Conservation (phyloP, 805 yeast genomes). For the Yamadazyma phyllophila region DNA sequence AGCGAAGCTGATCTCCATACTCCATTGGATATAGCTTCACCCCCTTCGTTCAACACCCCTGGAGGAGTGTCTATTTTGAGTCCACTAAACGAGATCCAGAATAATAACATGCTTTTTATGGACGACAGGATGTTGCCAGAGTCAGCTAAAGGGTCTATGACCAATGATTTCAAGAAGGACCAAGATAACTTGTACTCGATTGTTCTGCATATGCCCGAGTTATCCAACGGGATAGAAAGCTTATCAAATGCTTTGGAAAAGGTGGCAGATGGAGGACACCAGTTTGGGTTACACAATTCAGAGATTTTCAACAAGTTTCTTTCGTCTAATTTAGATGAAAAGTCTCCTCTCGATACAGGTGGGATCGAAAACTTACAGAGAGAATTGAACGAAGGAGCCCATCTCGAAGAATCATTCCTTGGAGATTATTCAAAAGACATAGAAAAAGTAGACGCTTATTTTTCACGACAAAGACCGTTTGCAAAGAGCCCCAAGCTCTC, state of each 20-base stretch:
- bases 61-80: constrained; percentile 12
- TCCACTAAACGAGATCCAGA: constrained; percentile 2
- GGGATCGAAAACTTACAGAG: not conserved
- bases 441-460: constrained; percentile 27
- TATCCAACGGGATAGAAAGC: constrained; percentile 26
- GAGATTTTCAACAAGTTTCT: constrained; percentile 27
- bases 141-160: not conserved
- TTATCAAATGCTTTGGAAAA: constrained; percentile 25
- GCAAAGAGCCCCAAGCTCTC: no score
- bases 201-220: constrained; percentile 14
- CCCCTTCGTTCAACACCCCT: constrained; percentile 15
- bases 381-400: not conserved
- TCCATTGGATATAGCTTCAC: constrained; percentile 3
- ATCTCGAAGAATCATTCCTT: constrained; percentile 15
- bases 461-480: not conserved
- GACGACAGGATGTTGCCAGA: not conserved
- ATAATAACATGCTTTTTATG: not conserved
- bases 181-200: not conserved
- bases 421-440: constrained; percentile 37
- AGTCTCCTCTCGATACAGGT: not conserved
- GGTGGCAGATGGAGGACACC: constrained; percentile 24
- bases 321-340: constrained; percentile 4
- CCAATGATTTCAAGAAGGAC: not conserved
- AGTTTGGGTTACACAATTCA: constrained; percentile 24
- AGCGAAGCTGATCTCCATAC: not conserved